Conservation (phyloP, 805 yeast genomes). For the Pichia phayaonensis region DNA sequence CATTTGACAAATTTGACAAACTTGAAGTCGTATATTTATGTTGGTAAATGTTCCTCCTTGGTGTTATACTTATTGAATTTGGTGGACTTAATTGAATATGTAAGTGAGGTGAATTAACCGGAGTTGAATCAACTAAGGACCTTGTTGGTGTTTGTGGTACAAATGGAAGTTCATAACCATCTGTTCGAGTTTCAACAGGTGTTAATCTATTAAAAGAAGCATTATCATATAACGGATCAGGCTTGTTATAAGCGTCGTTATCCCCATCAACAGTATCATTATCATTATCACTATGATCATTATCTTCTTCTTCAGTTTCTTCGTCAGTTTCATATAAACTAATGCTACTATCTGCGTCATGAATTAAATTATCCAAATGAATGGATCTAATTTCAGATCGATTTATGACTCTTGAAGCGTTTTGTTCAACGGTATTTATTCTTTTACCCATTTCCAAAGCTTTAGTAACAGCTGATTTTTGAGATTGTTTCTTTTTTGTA, state of each 20-base stretch:
- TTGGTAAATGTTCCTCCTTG: background rate
- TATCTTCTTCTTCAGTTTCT: background rate
- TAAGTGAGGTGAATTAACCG: constrained; percentile 6
- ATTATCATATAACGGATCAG: background rate
- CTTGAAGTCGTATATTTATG: constrained; percentile 3
- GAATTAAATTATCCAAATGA: constrained; percentile 12
- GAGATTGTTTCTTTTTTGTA: constrained; percentile 10
- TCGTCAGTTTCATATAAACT: constrained; percentile 5
- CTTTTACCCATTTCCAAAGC: constrained; percentile 22
- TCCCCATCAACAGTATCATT: background rate
- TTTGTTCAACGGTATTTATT: constrained; percentile 15
- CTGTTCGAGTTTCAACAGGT: background rate
- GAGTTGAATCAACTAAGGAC: constrained; percentile 6
- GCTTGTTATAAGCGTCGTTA: background rate
- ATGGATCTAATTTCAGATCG: constrained; percentile 14
- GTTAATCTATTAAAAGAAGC: background rate
- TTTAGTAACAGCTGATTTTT: constrained; percentile 15
- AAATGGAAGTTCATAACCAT: background rate
- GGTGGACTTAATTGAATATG: background rate
- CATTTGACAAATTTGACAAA: background rate
- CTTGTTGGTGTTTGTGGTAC: constrained; percentile 11
- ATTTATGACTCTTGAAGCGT: constrained; percentile 7
- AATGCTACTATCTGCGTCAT: constrained; percentile 4
- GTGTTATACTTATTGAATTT: constrained; percentile 7
- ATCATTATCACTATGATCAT: background rate